Conservation (phyloP, 805 yeast genomes). For the Lachancea waltii region DNA sequence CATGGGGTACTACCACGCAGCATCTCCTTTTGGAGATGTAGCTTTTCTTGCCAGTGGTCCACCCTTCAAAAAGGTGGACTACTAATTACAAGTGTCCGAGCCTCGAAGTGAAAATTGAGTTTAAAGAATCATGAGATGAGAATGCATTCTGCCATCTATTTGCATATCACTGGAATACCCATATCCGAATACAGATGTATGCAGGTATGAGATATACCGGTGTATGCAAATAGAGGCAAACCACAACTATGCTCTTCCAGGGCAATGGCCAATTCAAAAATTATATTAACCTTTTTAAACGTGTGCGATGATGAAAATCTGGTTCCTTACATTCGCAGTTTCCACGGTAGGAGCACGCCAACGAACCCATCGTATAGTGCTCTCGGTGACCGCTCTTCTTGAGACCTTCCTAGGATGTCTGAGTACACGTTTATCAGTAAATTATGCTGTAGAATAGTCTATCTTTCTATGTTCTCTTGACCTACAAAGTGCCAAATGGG, state of each 20-base stretch:
- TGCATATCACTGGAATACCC: too few relatives aligned
- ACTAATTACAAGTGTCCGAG: slow-evolving; percentile 26
- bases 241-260: slow-evolving; percentile 7
- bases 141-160: too few relatives aligned
- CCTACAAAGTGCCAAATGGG: slow-evolving; percentile 4
- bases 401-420: slow-evolving; percentile 92
- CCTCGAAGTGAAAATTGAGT: slow-evolving; percentile 1
- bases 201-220: not conserved
- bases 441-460: not conserved
- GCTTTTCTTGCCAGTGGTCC: slow-evolving; percentile 83
- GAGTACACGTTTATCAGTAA: slow-evolving; percentile 35
- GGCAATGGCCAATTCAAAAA: too few relatives aligned
- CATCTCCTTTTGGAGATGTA: slow-evolving; percentile 31
- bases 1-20: slow-evolving; percentile 48
- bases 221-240: not conserved
- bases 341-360: slow-evolving; percentile 85
- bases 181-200: not conserved
- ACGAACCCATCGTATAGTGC: slow-evolving; percentile 68
- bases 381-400: slow-evolving; percentile 75
- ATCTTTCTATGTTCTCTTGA: not conserved
- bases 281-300: too few relatives aligned
- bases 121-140: not conserved
- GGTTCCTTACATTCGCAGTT: slow-evolving; percentile 84
- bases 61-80: slow-evolving; percentile 27
- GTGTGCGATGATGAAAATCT: slow-evolving; percentile 64